phyloP scores from a whole-genome alignment of 2,329 filamentous ascomycete species.

The Byssochlamys sp. region DNA sequence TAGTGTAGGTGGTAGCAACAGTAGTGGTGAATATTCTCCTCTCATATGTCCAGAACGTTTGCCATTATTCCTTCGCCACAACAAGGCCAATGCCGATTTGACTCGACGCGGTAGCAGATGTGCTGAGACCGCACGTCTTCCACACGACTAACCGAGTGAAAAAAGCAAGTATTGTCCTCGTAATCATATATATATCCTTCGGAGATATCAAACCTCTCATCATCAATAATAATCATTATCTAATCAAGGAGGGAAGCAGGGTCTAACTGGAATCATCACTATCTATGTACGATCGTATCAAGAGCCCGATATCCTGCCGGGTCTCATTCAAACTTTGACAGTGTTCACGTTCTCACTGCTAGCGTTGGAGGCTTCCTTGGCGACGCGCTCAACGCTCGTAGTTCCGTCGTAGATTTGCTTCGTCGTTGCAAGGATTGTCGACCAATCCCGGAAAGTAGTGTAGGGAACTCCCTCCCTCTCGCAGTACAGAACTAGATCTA shows the following conservation, averaged over 20 bases:
- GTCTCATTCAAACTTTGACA: conserved; percentile 1
- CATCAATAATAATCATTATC: not conserved
- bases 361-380: conserved; percentile 53
- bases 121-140: not conserved
- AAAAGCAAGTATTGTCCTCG: not conserved
- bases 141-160: not conserved
- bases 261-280: not conserved
- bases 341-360: conserved; percentile 6
- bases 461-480: conserved; percentile 76
- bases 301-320: not conserved
- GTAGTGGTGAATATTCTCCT: not conserved
- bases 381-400: conserved; percentile 47
- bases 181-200: not conserved
- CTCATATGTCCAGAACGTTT: not conserved
- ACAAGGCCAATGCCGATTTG: not conserved
- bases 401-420: conserved; percentile 68
- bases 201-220: not conserved
- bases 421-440: conserved; percentile 63
- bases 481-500: conserved; percentile 80
- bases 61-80: not conserved
- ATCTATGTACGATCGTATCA: not conserved
- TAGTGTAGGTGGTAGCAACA: no score
- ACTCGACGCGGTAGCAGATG: not conserved
- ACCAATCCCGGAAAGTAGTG: conserved; percentile 77
- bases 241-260: not conserved